Conservation (phyloP, 2,329 filamentous ascomycete genomes). For the Botrytis elliptica region DNA sequence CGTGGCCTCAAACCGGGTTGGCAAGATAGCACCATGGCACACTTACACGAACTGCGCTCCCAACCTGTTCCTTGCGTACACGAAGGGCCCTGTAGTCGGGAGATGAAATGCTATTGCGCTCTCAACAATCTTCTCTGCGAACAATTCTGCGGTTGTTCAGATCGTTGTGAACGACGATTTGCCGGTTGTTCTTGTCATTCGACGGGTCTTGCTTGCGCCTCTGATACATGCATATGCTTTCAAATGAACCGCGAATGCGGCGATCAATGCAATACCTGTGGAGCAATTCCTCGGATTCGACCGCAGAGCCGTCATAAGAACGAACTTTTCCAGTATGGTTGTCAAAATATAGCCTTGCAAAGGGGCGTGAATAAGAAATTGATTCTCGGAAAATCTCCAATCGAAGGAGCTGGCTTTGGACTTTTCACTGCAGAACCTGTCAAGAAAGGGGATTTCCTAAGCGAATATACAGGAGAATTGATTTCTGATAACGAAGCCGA, state of each 20-base stretch:
- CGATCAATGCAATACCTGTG: conserved; percentile 69
- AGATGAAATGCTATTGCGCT: conserved; percentile 59
- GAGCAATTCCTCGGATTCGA: conserved; percentile 66
- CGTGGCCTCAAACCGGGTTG: conserved; percentile 29
- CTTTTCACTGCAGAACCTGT: conserved; percentile 57
- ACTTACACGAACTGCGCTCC: conserved; percentile 40
- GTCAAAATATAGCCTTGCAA: conserved; percentile 72
- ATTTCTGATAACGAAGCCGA: conserved; percentile 45
- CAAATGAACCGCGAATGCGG: conserved; percentile 78
- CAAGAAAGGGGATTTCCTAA: conserved; percentile 65
- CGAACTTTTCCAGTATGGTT: conserved; percentile 56
- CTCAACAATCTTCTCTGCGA: conserved; percentile 65
- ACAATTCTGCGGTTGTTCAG: conserved; percentile 65
- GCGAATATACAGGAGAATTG: conserved; percentile 78
- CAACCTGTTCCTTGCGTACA: conserved; percentile 61
- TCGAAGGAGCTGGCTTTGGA: conserved; percentile 69
- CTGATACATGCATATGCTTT: conserved; percentile 68
- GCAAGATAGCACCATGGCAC: conserved; percentile 31
- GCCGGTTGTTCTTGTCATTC: conserved; percentile 65
- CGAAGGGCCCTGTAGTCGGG: conserved; percentile 59
- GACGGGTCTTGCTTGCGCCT: conserved; percentile 57
- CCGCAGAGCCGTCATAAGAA: conserved; percentile 64
- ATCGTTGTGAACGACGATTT: conserved; percentile 62
- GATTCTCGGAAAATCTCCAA: conserved; percentile 66
- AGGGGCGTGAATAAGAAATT: conserved; percentile 64